phyloP scores from a whole-genome alignment of 2,329 filamentous ascomycete species.

The Sordariomycetes sp. region DNA sequence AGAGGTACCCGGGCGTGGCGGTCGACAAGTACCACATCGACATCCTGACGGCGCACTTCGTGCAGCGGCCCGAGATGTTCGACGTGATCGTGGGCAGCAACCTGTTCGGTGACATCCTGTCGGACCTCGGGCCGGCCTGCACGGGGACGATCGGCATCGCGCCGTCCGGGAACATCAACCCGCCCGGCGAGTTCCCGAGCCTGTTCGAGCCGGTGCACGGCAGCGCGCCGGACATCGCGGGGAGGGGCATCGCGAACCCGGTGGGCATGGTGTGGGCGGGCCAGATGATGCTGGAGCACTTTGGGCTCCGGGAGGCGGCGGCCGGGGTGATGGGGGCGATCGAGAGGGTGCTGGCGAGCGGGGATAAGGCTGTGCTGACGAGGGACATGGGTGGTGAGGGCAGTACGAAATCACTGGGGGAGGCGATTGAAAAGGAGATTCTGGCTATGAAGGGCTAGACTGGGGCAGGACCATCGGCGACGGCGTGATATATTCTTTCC shows the following conservation, averaged over 20 bases:
- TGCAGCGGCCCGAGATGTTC: conserved; percentile 44
- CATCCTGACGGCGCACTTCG: conserved; percentile 55
- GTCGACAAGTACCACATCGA: conserved; percentile 59
- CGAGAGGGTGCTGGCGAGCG: conserved; percentile 48
- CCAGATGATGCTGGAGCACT: conserved; percentile 42
- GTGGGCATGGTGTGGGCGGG: conserved; percentile 63
- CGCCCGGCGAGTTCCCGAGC: conserved; percentile 35
- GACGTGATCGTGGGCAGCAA: conserved; percentile 58
- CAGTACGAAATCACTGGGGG: conserved; percentile 13
- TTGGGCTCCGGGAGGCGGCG: conserved; percentile 19
- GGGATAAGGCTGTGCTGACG: conserved; percentile 18
- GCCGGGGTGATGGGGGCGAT: conserved; percentile 49
- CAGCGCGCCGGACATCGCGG: conserved; percentile 61
- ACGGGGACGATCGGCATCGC: conserved; percentile 65
- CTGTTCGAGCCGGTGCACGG: conserved; percentile 62
- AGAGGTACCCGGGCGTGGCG: conserved; percentile 46
- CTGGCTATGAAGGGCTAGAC: conserved; percentile 1
- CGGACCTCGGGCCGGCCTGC: conserved; percentile 59
- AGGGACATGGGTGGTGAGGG: conserved; percentile 19
- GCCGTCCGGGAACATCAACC: conserved; percentile 59
- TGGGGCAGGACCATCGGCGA: no score
- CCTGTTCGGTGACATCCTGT: conserved; percentile 56
- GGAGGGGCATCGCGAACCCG: conserved; percentile 64
- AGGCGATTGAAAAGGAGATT: conserved; percentile 12
- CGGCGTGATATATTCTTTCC: no score